Conservation (phyloP, 345 rosid species). For the Eucalyptus virginea region DNA sequence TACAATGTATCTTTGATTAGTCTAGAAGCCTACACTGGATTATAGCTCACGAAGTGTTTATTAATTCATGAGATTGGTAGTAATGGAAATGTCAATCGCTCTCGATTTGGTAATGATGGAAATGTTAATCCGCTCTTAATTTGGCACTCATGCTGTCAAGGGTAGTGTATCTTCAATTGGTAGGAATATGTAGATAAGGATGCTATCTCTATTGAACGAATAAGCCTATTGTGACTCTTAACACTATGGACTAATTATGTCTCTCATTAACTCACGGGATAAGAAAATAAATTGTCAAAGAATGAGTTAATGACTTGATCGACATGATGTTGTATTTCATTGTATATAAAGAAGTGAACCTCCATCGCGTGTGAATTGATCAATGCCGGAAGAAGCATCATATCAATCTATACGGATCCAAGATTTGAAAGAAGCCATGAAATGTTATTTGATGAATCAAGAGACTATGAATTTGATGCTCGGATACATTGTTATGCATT, state of each 20-base stretch:
- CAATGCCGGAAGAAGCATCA: not conserved
- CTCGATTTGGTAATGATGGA: not conserved
- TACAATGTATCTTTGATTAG: not conserved
- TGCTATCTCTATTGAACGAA: not conserved
- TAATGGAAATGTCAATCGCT: fast-evolving
- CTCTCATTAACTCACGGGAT: not conserved
- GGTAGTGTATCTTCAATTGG: not conserved
- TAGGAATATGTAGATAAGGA: not conserved
- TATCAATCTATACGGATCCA: fast-evolving
- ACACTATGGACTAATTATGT: not conserved
- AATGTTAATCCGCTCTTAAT: not conserved
- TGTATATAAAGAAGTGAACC: not conserved
- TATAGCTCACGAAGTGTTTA: not conserved
- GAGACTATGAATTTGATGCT: not conserved
- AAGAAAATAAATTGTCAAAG: not conserved
- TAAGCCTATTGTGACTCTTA: not conserved
- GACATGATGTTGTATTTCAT: not conserved
- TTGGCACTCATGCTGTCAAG: not conserved
- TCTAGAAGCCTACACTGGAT: not conserved
- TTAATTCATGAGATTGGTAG: not conserved
- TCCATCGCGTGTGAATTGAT: fast-evolving
- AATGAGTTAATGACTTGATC: not conserved
- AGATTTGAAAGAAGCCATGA: not conserved
- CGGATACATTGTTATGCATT: not conserved
- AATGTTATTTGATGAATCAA: not conserved